Conservation (phyloP, 768 basidiomycete genomes). For the Phanerodontia chrysosporium region DNA sequence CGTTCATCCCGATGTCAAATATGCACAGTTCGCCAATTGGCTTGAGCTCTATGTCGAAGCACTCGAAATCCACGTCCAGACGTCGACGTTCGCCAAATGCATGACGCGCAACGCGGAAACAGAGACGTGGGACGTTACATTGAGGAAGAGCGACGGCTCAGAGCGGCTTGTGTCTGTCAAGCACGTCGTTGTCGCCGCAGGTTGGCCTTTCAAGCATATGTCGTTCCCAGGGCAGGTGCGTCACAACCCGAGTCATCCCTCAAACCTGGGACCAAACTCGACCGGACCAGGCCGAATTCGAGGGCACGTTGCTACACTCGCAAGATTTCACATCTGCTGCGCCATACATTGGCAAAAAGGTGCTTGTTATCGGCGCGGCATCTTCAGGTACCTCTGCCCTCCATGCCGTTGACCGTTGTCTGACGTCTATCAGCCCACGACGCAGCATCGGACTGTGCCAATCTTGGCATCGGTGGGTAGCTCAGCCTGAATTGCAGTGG, state of each 20-base stretch:
- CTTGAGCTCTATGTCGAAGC: conserved; percentile 56
- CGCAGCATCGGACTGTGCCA: conserved; percentile 42
- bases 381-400: neutral
- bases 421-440: conserved; percentile 36
- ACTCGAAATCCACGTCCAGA: conserved; percentile 65
- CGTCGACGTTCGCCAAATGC: conserved; percentile 37
- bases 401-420: neutral
- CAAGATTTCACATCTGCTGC: conserved; percentile 45
- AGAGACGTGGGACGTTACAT: conserved; percentile 24
- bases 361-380: conserved; percentile 51
- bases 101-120: conserved; percentile 33
- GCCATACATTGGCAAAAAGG: conserved; percentile 63
- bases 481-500: too few species aligned
- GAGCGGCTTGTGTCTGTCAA: conserved; percentile 22
- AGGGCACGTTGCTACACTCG: conserved; percentile 61
- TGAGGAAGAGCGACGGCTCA: conserved; percentile 31
- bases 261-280: neutral
- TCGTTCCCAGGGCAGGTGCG: neutral
- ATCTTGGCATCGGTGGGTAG: conserved; percentile 44
- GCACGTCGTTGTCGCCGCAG: conserved; percentile 35
- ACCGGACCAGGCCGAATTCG: conserved; percentile 45
- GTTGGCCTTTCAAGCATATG: conserved; percentile 11
- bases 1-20: too few species aligned
- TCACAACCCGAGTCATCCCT: neutral
- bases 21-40: conserved; percentile 56